Evolutionary conservation across 345 rosid genomes (phyloP).

Genomic region (Gossypium rotundifolium): DNA sequence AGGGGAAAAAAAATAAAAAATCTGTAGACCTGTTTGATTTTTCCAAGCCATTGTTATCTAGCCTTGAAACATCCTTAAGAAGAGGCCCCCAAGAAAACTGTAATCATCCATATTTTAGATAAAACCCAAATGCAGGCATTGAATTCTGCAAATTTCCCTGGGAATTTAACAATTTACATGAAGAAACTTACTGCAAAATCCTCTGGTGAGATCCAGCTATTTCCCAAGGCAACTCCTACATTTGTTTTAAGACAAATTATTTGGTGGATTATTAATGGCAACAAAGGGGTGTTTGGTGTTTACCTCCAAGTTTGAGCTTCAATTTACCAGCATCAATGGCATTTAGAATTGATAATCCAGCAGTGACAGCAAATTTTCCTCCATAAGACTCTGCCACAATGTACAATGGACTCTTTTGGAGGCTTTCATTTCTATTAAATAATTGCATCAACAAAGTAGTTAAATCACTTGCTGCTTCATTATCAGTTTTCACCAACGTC

Average conservation of each 20-base stretch:
- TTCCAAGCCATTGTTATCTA: conserved; percentile 49
- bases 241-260: not conserved
- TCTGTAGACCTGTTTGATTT: conserved; percentile 48
- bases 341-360: conserved; percentile 50
- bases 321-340: conserved; percentile 58
- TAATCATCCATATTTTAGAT: conserved; percentile 7
- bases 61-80: conserved; percentile 63
- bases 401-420: conserved; percentile 63
- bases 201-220: conserved; percentile 93
- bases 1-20: not conserved
- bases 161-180: not conserved
- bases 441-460: conserved; percentile 48
- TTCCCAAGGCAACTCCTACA: conserved; percentile 73
- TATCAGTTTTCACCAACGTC: conserved; percentile 62
- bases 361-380: conserved; percentile 77
- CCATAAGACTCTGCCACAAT: conserved; percentile 93
- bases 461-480: conserved; percentile 79
- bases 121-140: not conserved
- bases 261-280: not conserved
- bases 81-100: conserved; percentile 94
- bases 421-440: conserved; percentile 34
- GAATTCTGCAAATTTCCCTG: not conserved
- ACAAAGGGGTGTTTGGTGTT: not conserved
- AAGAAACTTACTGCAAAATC: conserved; percentile 66
- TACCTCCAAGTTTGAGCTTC: conserved; percentile 71